Evolutionary conservation across 2,329 filamentous ascomycete species (phyloP).

Genomic region (Penicillium sp.): DNA sequence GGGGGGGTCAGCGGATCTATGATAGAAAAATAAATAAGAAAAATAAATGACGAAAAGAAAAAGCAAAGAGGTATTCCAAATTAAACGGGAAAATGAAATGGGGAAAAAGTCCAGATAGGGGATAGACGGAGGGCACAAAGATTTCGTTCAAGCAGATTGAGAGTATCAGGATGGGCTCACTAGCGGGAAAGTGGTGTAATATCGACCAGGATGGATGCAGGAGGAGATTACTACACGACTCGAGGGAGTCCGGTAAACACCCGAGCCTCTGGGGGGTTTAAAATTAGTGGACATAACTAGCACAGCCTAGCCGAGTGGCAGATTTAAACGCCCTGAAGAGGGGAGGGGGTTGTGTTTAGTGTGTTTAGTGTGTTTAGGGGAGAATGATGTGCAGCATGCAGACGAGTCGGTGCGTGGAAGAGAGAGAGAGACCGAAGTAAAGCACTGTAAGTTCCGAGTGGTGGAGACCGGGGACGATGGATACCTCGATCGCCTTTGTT

Average conservation of each 20-base stretch:
- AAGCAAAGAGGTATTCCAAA: constrained; percentile 9
- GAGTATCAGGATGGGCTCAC: constrained; percentile 33
- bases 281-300: constrained; percentile 16
- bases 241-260: constrained; percentile 21
- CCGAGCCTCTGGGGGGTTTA: constrained; percentile 17
- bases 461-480: not conserved
- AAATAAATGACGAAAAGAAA: constrained; percentile 9
- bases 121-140: constrained; percentile 11
- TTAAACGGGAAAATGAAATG: constrained; percentile 5
- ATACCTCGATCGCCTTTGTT: constrained; percentile 1
- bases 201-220: constrained; percentile 37
- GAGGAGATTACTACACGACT: constrained; percentile 27
- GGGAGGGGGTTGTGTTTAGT: not conserved
- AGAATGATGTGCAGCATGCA: constrained; percentile 31
- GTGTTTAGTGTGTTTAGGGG: not conserved
- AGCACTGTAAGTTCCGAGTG: not conserved
- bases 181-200: constrained; percentile 40
- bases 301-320: constrained; percentile 12
- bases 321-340: constrained; percentile 14
- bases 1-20: not conserved
- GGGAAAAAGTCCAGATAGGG: constrained; percentile 11
- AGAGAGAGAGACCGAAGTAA: not conserved
- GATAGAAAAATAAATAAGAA: constrained; percentile 3
- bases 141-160: constrained; percentile 4
- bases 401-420: constrained; percentile 11